A percentile compares a stretch with the other conserved stretches of the same genome.
Evolutionary conservation across 768 basidiomycete genomes (phyloP).

Genomic region (Exidia glandulosa): DNA sequence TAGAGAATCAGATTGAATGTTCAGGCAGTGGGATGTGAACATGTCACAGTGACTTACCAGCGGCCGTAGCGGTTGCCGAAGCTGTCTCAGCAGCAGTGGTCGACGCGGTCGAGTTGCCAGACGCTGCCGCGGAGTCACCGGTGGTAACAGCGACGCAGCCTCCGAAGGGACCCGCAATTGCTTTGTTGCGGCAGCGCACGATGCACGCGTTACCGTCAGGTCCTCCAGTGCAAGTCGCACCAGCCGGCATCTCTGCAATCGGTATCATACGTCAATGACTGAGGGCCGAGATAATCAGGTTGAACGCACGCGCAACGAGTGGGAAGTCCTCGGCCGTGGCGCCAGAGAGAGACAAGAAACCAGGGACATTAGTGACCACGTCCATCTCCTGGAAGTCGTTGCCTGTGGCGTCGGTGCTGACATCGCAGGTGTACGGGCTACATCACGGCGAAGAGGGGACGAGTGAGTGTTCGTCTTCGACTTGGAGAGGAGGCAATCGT

Average conservation of each 20-base stretch:
- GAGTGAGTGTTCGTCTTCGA: too few species aligned
- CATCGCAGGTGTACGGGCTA: constrained; percentile 15
- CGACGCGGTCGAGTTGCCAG: too few species aligned
- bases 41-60: too few species aligned
- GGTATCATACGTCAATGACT: too few species aligned
- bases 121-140: not conserved
- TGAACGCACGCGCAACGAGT: constrained; percentile 7
- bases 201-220: constrained; percentile 10
- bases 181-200: constrained; percentile 11
- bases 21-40: too few species aligned
- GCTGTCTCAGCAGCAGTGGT: not conserved
- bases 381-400: constrained; percentile 11
- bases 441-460: too few species aligned
- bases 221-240: constrained; percentile 9
- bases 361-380: constrained; percentile 15
- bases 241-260: constrained; percentile 4
- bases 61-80: not conserved
- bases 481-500: too few species aligned
- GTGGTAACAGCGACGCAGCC: constrained; percentile 16
- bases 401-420: constrained; percentile 16
- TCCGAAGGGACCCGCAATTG: constrained; percentile 21
- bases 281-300: not conserved
- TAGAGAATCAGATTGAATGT: too few species aligned
- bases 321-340: constrained; percentile 10
- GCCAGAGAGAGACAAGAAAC: constrained; percentile 3